These are phyloP conservation scores for Gloeopeniophorella convolvens DNA, from an alignment of 768 basidiomycete genomes.

Conservation along the genomic window DNA sequence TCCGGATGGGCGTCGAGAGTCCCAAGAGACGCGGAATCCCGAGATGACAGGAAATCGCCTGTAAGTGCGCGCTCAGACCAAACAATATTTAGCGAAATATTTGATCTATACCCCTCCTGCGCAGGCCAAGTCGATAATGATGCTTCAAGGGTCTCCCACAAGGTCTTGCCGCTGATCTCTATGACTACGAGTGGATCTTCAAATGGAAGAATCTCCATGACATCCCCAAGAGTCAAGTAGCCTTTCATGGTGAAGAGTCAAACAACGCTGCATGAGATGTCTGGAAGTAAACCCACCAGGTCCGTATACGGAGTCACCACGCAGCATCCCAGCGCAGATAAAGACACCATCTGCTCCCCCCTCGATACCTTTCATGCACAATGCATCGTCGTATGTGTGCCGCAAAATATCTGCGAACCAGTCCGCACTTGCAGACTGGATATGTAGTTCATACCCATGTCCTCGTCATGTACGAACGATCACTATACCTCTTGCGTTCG, in stretches of 20 bases:
- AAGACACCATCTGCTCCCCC: conserved; percentile 76
- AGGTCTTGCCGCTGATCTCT: conserved; percentile 67
- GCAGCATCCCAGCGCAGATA: conserved; percentile 75
- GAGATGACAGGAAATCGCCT: conserved; percentile 88
- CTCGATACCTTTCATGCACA: conserved; percentile 44
- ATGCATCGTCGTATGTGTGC: conserved; percentile 73
- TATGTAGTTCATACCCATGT: neutral
- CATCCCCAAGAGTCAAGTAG: conserved; percentile 73
- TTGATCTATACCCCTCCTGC: conserved; percentile 68
- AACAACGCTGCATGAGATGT: neutral
- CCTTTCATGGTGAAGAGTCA: too few relatives aligned
- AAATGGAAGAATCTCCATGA: conserved; percentile 85
- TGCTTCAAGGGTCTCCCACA: conserved; percentile 77
- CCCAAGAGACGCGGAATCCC: conserved; percentile 82
- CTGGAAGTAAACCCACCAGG: conserved; percentile 44
- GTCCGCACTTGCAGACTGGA: conserved; percentile 62
- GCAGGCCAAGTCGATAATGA: conserved; percentile 76
- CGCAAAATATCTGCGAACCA: conserved; percentile 83
- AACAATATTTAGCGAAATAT: neutral
- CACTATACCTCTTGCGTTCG: conserved; percentile 61
- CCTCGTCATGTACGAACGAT: neutral
- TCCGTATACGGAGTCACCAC: conserved; percentile 81
- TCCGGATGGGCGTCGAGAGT: conserved; percentile 65
- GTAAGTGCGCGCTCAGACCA: neutral
- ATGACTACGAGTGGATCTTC: conserved; percentile 79